phyloP scores from a whole-genome alignment of 768 basidiomycete genomes.

The Gymnopilus dilepis region DNA sequence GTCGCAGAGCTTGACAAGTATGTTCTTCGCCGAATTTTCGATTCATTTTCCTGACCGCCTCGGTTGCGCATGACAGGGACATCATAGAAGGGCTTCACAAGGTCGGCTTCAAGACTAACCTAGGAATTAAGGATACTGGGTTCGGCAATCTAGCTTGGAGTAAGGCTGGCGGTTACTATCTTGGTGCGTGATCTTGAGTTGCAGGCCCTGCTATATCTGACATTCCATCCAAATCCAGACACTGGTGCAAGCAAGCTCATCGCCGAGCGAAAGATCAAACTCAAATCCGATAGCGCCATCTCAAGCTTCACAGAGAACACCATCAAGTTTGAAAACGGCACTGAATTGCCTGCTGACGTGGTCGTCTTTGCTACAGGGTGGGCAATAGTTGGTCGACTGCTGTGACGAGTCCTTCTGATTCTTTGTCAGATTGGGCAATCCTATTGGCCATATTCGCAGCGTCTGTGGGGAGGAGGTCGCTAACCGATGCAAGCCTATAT shows the following conservation, averaged over 20 bases:
- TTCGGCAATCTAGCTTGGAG: conserved; percentile 35
- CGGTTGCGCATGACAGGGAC: conserved; percentile 27
- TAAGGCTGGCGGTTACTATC: conserved; percentile 44
- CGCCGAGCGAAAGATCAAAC: conserved; percentile 71
- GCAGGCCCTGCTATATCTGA: neutral
- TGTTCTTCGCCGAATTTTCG: neutral
- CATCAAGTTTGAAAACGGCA: conserved; percentile 54
- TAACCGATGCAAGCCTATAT: conserved; percentile 44
- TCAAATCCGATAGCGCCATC: conserved; percentile 65
- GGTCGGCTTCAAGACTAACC: conserved; percentile 50
- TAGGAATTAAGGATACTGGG: conserved; percentile 46
- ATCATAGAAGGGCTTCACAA: conserved; percentile 43
- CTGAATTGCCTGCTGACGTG: conserved; percentile 54
- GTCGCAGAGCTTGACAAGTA: conserved; percentile 45
- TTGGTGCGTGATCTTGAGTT: conserved; percentile 31
- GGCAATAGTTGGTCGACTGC: conserved; percentile 1
- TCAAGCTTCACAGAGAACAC: conserved; percentile 48
- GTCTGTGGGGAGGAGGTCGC: conserved; percentile 31
- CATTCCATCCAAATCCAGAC: conserved; percentile 40
- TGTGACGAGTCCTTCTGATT: neutral
- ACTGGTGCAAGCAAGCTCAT: conserved; percentile 66
- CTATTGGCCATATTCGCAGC: conserved; percentile 37
- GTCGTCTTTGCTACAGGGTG: conserved; percentile 67
- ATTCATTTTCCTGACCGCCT: neutral
- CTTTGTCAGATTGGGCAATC: conserved; percentile 48